These are phyloP conservation scores for Cladophialophora psammophila DNA, from an alignment of 2,329 filamentous ascomycete species.

Conservation along the genomic window DNA sequence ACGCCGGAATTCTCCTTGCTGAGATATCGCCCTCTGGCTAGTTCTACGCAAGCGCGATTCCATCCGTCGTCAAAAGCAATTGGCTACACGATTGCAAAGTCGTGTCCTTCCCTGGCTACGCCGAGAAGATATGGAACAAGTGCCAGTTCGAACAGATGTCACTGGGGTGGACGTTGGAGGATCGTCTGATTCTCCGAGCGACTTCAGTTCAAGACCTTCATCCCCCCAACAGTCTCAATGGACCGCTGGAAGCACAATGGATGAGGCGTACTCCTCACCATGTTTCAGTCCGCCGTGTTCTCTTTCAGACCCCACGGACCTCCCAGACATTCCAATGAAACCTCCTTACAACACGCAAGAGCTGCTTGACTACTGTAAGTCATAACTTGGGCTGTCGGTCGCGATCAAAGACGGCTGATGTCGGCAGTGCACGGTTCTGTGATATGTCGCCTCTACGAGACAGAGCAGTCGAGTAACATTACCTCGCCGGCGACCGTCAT, in stretches of 20 bases:
- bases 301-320: not conserved
- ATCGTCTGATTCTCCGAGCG: constrained; percentile 16
- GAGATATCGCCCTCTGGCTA: not conserved
- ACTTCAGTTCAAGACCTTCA: constrained; percentile 15
- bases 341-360: not conserved
- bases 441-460: constrained; percentile 19
- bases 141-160: not conserved
- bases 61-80: constrained; percentile 27
- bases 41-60: constrained; percentile 28
- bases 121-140: constrained; percentile 28
- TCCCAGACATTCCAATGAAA: not conserved
- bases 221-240: constrained; percentile 23
- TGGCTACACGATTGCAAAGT: constrained; percentile 26
- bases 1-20: not conserved
- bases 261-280: constrained; percentile 9
- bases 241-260: constrained; percentile 7
- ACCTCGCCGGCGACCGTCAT: constrained; percentile 15
- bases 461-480: constrained; percentile 12
- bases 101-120: constrained; percentile 30
- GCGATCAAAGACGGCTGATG: constrained; percentile 1
- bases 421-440: constrained; percentile 17
- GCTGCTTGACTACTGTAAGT: constrained; percentile 15
- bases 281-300: constrained; percentile 14
- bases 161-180: constrained; percentile 7
- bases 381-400: not conserved